Base-by-base conservation (phyloP, 495 filamentous ascomycete genomes). In the Chaetomium fimeti region DNA sequence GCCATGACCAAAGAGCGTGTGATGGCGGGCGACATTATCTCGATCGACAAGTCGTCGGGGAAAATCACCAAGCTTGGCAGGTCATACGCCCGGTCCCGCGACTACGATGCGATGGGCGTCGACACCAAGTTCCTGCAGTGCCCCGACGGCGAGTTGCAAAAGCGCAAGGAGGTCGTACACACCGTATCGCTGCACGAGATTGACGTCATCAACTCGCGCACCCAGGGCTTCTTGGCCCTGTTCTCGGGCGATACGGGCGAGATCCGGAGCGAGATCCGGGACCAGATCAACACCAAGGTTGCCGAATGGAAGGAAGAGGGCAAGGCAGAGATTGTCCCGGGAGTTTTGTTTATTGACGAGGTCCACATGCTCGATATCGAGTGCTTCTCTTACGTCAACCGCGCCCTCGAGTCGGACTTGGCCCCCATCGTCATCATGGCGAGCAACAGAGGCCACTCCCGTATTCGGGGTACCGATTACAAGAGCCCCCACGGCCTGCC, bases 301-400 rank as follows among this genome's bases (percentile, higher is more conserved):
- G 92, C 85, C 2, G 95, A 98, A 76, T 99, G 95, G 94, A 97
- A 95, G 74, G 95, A 98, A 75, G 94, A 98, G 75, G 95, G 95
- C 77, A 98, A 98, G 73, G 94, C 94, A 15, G 92, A 94, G 79
- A 97, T 99, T 24, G 93, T 98, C 3, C 94, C 94, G 0, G 94
- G 94, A 55, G 94, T 99, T 22, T 80, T 99, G 12, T 99, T 99
- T 81, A 96, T 99, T 69, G 94, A 99, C 70, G 94, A 99, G 78
- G 93, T 99, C 2, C 94, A 99, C 80, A 98, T 98, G 94, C 89
- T 99, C 22, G 94, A 99, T 74, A 96, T 97, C 66, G 94, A 99
- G 72, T 97, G 94, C 80, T 99, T 96, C 80, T 93, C 91, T 49
- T 99, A 92, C 81, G 88, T 99, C 82, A 99, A 99, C 82, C 90